Conservation (phyloP, 1,284 basidiomycete genomes). For the Schizopora paradoxa region DNA sequence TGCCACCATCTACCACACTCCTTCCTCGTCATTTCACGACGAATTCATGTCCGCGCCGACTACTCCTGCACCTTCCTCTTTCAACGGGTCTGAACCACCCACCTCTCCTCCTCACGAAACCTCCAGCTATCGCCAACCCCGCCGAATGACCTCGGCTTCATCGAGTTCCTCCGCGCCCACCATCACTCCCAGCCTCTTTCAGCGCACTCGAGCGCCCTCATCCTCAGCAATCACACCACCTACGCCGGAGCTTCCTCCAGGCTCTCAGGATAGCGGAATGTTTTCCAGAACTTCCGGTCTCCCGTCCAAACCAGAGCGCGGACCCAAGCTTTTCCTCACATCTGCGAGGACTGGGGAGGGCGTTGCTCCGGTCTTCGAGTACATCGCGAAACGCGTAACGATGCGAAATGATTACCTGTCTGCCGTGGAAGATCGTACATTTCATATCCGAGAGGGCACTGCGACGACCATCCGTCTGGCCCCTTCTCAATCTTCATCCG, state of each 20-base stretch:
- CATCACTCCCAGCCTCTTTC: slow-evolving; percentile 58
- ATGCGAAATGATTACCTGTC: slow-evolving; percentile 61
- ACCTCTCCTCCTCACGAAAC: slow-evolving; percentile 13
- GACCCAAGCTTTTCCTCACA: slow-evolving; percentile 63
- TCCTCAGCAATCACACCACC: slow-evolving; percentile 18
- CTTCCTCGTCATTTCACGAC: slow-evolving; percentile 56
- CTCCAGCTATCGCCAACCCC: not conserved
- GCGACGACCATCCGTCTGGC: slow-evolving; percentile 21
- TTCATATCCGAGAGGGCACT: slow-evolving; percentile 26
- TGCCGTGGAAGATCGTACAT: slow-evolving; percentile 29
- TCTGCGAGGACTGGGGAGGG: slow-evolving; percentile 70
- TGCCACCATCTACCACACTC: slow-evolving; percentile 64
- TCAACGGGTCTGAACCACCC: slow-evolving; percentile 21
- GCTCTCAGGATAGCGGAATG: not conserved
- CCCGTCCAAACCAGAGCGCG: slow-evolving; percentile 37
- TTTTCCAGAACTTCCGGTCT: slow-evolving; percentile 19
- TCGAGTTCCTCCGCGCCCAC: slow-evolving; percentile 49
- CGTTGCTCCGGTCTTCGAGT: slow-evolving; percentile 65
- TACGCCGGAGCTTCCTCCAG: slow-evolving; percentile 18
- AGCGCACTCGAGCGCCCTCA: slow-evolving; percentile 29
- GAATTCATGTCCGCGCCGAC: slow-evolving; percentile 47
- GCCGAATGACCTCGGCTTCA: slow-evolving; percentile 36
- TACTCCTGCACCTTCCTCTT: slow-evolving; percentile 18
- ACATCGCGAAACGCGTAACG: slow-evolving; percentile 56
- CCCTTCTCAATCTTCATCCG: no score